Base-by-base conservation (phyloP, 192 early-diverging fungal species). In the Linnemannia exigua region DNA sequence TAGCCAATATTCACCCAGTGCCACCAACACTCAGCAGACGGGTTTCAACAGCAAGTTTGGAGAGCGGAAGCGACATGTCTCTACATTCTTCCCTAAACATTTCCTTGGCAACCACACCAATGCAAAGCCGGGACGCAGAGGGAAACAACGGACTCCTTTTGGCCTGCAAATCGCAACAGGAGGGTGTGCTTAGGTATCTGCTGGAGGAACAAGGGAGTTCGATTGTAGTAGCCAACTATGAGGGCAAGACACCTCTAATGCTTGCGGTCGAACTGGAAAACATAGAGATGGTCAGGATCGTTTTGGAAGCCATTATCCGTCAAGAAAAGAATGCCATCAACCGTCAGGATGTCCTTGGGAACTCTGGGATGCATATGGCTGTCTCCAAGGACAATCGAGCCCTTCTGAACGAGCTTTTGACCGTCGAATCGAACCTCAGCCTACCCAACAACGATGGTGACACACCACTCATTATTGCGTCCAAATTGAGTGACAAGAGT, bases 131-230 rank as follows among this genome's bases (percentile, higher is more conserved):
- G 2, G 90, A 91, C 70, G 47, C 71, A 0, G 76, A 88, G 15
- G 90, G 89, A 2, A 89, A 88, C 70, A 89, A 82, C 1, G 78
- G 77, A 9, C 70, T 91, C 8, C 73, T 91, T 17, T 58, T 89
- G 61, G 86, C 89, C 33, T 88, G 89, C 48, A 67, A 67, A 31
- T 77, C 87, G 5, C 70, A 77, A 22, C 83, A 91, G 37, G 35
- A 79, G 1, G 66, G 75, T 2, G n/a, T 88, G 37, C 79, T 87
- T 15, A 66, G 70, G 41, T 79, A 82, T 35, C 50, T 88, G 4
- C n/a, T 87, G 16, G 75, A 82, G 52, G 44, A 72, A 33, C 80
- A 77, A 37, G 47, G 69, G 5, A 35, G 69, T n/a, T 70, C 76
- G 52, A 44, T 80, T 11, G 58, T 72, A 5, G 79, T 87, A 19